A percentile compares a stretch with the other conserved stretches of the same genome.
Evolutionary conservation across 495 filamentous ascomycete genomes (phyloP).

Genomic region (Penicillium silybi): DNA sequence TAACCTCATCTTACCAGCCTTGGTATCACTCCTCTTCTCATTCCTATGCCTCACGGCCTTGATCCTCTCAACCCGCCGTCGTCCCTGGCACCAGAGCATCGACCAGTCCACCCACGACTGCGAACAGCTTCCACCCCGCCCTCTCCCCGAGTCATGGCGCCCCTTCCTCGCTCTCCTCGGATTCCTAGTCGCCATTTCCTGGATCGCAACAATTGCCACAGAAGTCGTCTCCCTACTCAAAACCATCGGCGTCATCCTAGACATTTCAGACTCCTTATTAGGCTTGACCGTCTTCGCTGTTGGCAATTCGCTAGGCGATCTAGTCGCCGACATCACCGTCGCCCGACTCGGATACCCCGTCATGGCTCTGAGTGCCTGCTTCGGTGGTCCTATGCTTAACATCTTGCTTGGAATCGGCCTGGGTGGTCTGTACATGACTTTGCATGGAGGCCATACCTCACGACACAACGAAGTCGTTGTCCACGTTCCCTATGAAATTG

Average conservation of each 20-base stretch:
- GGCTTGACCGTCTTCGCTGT: slow-evolving; percentile 96
- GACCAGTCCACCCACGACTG: not conserved
- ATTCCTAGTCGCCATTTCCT: slow-evolving; percentile 87
- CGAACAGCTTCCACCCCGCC: slow-evolving; percentile 26
- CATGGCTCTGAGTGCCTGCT: slow-evolving; percentile 93
- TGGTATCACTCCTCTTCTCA: slow-evolving; percentile 69
- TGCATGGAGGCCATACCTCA: slow-evolving; percentile 32
- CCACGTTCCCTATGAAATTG: slow-evolving; percentile 60
- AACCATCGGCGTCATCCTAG: slow-evolving; percentile 84
- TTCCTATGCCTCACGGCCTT: slow-evolving; percentile 59
- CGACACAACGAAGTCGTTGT: slow-evolving; percentile 13
- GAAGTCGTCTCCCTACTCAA: slow-evolving; percentile 97
- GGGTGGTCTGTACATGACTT: slow-evolving; percentile 79
- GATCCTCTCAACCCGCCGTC: slow-evolving; percentile 52
- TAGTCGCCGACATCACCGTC: slow-evolving; percentile 93
- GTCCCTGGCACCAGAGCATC: slow-evolving; percentile 16
- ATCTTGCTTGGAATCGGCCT: slow-evolving; percentile 93
- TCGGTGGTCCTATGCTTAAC: slow-evolving; percentile 96
- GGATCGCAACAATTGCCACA: slow-evolving; percentile 94
- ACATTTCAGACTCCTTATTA: slow-evolving; percentile 92
- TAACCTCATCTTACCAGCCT: slow-evolving; percentile 57
- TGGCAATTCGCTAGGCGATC: slow-evolving; percentile 89
- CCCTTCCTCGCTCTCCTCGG: slow-evolving; percentile 79
- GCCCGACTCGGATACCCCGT: slow-evolving; percentile 91
- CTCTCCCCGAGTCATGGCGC: slow-evolving; percentile 58